Evolutionary conservation across 2,329 filamentous ascomycete genomes (phyloP).

Genomic region (Penicillium sp.): DNA sequence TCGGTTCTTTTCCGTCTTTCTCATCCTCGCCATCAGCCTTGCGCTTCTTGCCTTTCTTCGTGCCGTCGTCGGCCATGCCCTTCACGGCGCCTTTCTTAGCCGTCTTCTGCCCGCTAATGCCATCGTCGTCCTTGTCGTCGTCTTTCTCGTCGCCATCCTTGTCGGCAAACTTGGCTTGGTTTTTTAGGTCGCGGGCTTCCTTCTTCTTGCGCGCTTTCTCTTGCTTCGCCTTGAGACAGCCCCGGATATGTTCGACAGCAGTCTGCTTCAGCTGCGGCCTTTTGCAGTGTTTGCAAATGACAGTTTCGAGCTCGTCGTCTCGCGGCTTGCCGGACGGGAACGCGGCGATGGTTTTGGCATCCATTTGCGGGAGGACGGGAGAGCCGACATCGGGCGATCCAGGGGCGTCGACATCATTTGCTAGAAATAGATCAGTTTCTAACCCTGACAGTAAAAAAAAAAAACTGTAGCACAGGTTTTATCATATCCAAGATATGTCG

Average conservation of each 20-base stretch:
- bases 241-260: conserved; percentile 74
- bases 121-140: conserved; percentile 42
- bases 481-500: background rate
- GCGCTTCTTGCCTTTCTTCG: conserved; percentile 69
- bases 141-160: conserved; percentile 43
- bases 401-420: conserved; percentile 25
- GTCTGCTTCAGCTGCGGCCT: conserved; percentile 74
- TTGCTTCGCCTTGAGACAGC: conserved; percentile 80
- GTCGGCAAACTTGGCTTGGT: conserved; percentile 54
- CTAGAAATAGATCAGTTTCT: background rate
- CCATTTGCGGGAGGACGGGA: conserved; percentile 55
- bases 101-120: conserved; percentile 58
- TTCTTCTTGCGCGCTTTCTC: conserved; percentile 75
- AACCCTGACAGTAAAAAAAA: background rate
- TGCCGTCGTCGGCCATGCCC: conserved; percentile 52
- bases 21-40: conserved; percentile 69
- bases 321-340: conserved; percentile 79
- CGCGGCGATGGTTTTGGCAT: conserved; percentile 70
- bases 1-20: conserved; percentile 78
- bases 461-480: background rate
- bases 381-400: conserved; percentile 33
- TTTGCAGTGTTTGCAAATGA: conserved; percentile 92
- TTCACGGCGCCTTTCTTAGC: conserved; percentile 57
- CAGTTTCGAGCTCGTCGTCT: conserved; percentile 72
- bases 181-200: conserved; percentile 66